Evolutionary conservation across 1,284 basidiomycete species (phyloP).

Genomic region (Agroathelia rolfsii): DNA sequence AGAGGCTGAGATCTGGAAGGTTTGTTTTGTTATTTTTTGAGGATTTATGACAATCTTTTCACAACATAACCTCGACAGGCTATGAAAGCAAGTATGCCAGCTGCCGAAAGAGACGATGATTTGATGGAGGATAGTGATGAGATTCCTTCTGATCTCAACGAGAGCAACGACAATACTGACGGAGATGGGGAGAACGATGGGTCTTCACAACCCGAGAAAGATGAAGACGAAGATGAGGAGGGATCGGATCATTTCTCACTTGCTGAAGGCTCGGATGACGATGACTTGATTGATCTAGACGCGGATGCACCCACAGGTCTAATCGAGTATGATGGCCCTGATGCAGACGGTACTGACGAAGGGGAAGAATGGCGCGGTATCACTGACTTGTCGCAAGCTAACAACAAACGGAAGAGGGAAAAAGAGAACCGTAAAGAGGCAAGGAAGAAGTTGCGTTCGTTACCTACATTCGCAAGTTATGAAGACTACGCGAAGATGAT

Average conservation of each 20-base stretch:
- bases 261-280: slow-evolving; percentile 59
- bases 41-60: slow-evolving; percentile 3
- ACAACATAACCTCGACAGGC: slow-evolving; percentile 38
- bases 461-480: slow-evolving; percentile 89
- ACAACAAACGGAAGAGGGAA: too few relatives aligned
- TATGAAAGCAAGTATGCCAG: slow-evolving; percentile 77
- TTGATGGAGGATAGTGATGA: slow-evolving; percentile 32
- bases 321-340: slow-evolving; percentile 48
- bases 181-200: slow-evolving; percentile 15
- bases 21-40: slow-evolving; percentile 21
- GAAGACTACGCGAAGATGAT: slow-evolving; percentile 95
- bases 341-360: slow-evolving; percentile 26
- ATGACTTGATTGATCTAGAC: slow-evolving; percentile 53
- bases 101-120: slow-evolving; percentile 35
- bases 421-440: too few relatives aligned
- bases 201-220: too few relatives aligned
- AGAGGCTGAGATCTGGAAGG: slow-evolving; percentile 80
- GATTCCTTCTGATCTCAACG: slow-evolving; percentile 26
- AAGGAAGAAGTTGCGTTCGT: slow-evolving; percentile 63
- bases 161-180: too few relatives aligned
- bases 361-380: slow-evolving; percentile 54
- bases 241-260: slow-evolving; percentile 38
- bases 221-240: slow-evolving; percentile 13
- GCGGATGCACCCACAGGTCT: slow-evolving; percentile 43
- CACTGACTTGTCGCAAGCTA: slow-evolving; percentile 14